Conservation (phyloP, 306 rosid genomes). For the Begonia peltatifolia region DNA sequence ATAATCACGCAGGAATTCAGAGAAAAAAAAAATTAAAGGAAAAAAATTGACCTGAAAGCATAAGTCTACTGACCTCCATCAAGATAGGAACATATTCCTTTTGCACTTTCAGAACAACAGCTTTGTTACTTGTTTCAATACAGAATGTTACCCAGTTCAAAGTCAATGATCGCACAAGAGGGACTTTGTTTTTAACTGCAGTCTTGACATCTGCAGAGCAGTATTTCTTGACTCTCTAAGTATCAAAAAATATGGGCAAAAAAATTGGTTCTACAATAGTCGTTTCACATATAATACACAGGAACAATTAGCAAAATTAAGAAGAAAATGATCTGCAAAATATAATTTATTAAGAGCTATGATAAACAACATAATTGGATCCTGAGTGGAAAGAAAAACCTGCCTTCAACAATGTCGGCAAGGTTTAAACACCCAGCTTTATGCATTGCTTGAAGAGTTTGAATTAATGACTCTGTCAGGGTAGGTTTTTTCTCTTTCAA, state of each 20-base stretch:
- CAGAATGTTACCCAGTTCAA: constrained; percentile 88
- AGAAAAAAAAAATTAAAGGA: background rate
- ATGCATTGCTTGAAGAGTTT: constrained; percentile 87
- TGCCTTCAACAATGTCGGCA: constrained; percentile 76
- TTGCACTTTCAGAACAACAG: constrained; percentile 58
- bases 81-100: constrained; percentile 95
- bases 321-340: no score
- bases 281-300: no score
- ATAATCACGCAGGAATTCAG: background rate
- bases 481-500: constrained; percentile 94
- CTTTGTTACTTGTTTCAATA: constrained; percentile 80
- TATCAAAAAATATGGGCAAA: no score
- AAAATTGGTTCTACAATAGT: no score
- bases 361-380: background rate
- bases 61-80: constrained; percentile 75
- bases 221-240: no score
- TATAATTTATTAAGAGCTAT: no score
- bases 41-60: background rate
- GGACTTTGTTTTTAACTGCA: constrained; percentile 87
- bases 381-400: constrained; percentile 15
- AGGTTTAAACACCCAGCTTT: constrained; percentile 87
- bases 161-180: constrained; percentile 83
- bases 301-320: no score
- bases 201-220: constrained; percentile 57
- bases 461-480: constrained; percentile 49